Evolutionary conservation across 2,329 filamentous ascomycete species (phyloP), one percentile per base, ranked within the genome.

Genomic region (Neopestalotiopsis sp.): DNA sequence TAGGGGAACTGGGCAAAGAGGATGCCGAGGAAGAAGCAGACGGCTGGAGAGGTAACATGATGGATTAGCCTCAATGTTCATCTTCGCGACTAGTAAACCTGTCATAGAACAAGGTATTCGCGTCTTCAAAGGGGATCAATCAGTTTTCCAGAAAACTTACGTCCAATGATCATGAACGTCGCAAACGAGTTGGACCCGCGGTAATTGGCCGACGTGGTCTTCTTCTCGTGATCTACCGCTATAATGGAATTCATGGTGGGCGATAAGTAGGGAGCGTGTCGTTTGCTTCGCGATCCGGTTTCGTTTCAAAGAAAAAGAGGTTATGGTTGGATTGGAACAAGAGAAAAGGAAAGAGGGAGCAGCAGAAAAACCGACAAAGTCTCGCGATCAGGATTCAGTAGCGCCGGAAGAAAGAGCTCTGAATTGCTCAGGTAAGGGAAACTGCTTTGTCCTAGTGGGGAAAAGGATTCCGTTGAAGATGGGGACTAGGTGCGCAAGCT

Each of bases 11-110:
- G 91, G 75, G 94, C 94, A 88, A 98, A 99, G 82, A 99, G 91
- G 81, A 98, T 94, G 75, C 96, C 96, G 72, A 99, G 92, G 89
- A 98, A 97, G 89, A 99, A 99, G 82, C 94, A 97, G 73, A 93
- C 94, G 72, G 92, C 92, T 95, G 75, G 24, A 24, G 2, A 28
- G 24, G 3, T 2, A 28, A 28, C 24, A 28, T 0, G 24, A 28
- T 28, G 24, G 24, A 28, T 28, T 28, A 28, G 24, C 24, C 24
- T 28, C 24, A 28, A 28, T 28, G 24, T 28, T 28, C 24, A 28
- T 28, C 9, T 45, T 45, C 57, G 45, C 64, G 71, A 60, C 24
- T 28, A 28, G 24, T 4, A 28, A 28, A 28, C 24, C 0, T 0
- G 24, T 0, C 24, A 28, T 28, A 28, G 24, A 28, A 1, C 24